A percentile compares a stretch with the other conserved stretches of the same genome.
phyloP scores from a whole-genome alignment of 768 basidiomycete species.

The Rossbeevera mucosa region DNA sequence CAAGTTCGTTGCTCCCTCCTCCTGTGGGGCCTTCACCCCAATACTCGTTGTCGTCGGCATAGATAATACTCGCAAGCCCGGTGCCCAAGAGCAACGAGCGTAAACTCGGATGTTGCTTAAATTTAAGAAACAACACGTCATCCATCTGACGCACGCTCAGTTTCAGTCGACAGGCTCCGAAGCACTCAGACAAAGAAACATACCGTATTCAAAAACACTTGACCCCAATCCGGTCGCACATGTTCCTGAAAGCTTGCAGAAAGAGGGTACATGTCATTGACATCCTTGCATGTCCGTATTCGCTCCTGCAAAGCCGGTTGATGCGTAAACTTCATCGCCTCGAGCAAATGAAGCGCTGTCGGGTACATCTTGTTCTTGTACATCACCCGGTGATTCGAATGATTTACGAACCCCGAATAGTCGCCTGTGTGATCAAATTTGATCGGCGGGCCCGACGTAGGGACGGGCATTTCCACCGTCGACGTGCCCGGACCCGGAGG shows the following conservation, averaged over 20 bases:
- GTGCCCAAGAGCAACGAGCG: constrained; percentile 53
- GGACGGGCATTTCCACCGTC: constrained; percentile 12
- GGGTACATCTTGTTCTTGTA: constrained; percentile 56
- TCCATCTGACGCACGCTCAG: constrained; percentile 47
- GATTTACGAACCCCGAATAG: constrained; percentile 54
- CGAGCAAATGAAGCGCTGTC: constrained; percentile 69
- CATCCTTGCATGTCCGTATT: constrained; percentile 44
- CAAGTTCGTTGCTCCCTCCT: constrained; percentile 58
- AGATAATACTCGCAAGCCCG: constrained; percentile 46
- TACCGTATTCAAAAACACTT: constrained; percentile 47
- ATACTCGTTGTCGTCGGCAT: constrained; percentile 54
- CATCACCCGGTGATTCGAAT: constrained; percentile 59
- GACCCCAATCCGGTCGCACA: constrained; percentile 55
- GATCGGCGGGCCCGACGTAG: constrained; percentile 23
- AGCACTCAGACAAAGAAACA: constrained; percentile 19
- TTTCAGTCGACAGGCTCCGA: background rate
- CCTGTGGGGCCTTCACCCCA: constrained; percentile 60
- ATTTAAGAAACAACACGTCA: constrained; percentile 62
- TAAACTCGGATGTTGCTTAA: constrained; percentile 63
- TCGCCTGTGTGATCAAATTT: constrained; percentile 41
- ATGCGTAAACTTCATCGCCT: constrained; percentile 65
- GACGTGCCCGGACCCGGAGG: background rate
- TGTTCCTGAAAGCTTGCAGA: constrained; percentile 31
- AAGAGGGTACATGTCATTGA: constrained; percentile 37
- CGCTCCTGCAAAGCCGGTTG: constrained; percentile 51